These are phyloP conservation scores for Thermochaetoides thermophila DNA, from an alignment of 495 filamentous ascomycete species.

Conservation along the genomic window DNA sequence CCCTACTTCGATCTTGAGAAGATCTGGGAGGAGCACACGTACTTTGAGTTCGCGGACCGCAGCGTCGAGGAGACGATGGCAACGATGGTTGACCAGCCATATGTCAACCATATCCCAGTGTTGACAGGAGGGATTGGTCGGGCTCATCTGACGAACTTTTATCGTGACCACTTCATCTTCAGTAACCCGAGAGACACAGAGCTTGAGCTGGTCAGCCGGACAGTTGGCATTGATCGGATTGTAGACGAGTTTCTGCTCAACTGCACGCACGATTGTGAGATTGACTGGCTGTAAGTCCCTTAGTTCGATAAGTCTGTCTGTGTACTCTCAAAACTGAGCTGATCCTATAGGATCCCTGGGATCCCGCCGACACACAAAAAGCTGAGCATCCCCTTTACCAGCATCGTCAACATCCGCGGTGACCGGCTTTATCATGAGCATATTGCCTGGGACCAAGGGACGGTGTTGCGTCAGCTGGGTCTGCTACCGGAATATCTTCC, in stretches of 20 bases:
- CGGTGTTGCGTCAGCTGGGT: slow-evolving; percentile 62
- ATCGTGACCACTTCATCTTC: slow-evolving; percentile 58
- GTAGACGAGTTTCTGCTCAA: slow-evolving; percentile 43
- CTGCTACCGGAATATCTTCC: slow-evolving; percentile 46
- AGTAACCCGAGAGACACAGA: slow-evolving; percentile 50
- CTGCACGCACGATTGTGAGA: slow-evolving; percentile 56
- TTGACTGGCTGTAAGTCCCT: slow-evolving; percentile 53
- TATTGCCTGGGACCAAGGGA: slow-evolving; percentile 80
- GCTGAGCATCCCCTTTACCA: slow-evolving; percentile 58
- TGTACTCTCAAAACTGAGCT: background rate
- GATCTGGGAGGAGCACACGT: slow-evolving; percentile 47
- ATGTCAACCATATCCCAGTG: slow-evolving; percentile 44
- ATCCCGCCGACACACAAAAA: slow-evolving; percentile 53
- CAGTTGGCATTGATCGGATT: slow-evolving; percentile 41
- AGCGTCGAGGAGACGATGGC: slow-evolving; percentile 40
- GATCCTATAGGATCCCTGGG: slow-evolving; percentile 40
- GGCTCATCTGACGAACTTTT: slow-evolving; percentile 53
- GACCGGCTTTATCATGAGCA: slow-evolving; percentile 69
- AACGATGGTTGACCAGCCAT: slow-evolving; percentile 45
- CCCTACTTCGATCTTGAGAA: slow-evolving; percentile 44
- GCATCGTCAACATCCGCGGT: slow-evolving; percentile 59
- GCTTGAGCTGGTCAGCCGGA: slow-evolving; percentile 59
- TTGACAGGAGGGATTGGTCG: slow-evolving; percentile 61
- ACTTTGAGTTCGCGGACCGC: slow-evolving; percentile 38
- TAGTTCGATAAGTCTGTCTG: background rate